A percentile compares a stretch with the other conserved stretches of the same genome.
Conservation (phyloP, 345 rosid genomes). For the Noccaea bulbosa region DNA sequence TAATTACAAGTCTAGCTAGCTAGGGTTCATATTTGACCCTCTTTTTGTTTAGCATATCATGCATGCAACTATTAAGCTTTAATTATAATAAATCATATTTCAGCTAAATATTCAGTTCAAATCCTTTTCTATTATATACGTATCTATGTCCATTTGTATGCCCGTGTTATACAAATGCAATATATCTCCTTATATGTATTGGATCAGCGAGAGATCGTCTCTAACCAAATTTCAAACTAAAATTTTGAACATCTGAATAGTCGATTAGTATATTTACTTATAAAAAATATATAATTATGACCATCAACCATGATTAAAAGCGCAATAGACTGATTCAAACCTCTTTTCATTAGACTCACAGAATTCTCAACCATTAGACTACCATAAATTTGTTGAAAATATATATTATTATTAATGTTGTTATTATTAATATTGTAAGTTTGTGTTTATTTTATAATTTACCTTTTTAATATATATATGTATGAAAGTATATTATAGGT, state of each 20-base stretch:
- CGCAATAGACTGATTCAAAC: neutral
- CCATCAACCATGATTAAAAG: neutral
- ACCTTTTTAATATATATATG: neutral
- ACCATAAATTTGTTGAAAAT: neutral
- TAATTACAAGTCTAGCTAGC: constrained; percentile 14
- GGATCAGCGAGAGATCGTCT: neutral
- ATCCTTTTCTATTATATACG: neutral
- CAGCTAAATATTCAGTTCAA: constrained; percentile 8
- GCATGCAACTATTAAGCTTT: constrained; percentile 32
- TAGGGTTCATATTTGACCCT: constrained; percentile 39
- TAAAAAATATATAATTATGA: neutral
- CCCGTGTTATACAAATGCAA: neutral
- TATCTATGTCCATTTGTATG: constrained; percentile 6
- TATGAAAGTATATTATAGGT: neutral
- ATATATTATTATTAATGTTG: neutral
- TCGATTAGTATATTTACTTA: neutral
- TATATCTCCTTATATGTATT: neutral
- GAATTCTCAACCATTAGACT: neutral
- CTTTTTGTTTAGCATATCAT: constrained; percentile 28
- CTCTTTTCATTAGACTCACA: neutral
- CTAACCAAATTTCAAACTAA: neutral
- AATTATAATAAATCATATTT: constrained; percentile 33
- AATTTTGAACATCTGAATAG: neutral
- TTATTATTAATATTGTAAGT: neutral
- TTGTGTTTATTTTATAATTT: neutral